These are phyloP conservation scores for Collybiopsis confluens DNA, from an alignment of 768 basidiomycete genomes.

Conservation along the genomic window DNA sequence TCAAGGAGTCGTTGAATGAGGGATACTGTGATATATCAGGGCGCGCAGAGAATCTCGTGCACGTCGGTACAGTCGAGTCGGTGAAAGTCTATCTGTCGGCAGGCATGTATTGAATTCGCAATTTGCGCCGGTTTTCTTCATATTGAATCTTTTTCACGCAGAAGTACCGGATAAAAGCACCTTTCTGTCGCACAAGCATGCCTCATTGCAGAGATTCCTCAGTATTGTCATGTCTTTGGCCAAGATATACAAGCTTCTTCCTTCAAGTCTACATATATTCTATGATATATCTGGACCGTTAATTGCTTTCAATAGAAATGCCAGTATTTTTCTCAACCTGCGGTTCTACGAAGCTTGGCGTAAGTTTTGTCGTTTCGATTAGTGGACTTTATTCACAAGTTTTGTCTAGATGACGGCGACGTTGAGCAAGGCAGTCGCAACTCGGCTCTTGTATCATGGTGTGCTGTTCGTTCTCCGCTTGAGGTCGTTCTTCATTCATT, in stretches of 20 bases:
- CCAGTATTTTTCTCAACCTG: constrained; percentile 84
- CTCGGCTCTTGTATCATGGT: constrained; percentile 83
- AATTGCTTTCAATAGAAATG: constrained; percentile 92
- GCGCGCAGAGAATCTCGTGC: constrained; percentile 50
- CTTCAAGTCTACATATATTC: constrained; percentile 79
- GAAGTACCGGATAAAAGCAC: constrained; percentile 50
- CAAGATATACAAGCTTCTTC: constrained; percentile 68
- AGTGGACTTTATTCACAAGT: not conserved
- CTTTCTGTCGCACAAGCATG: constrained; percentile 50
- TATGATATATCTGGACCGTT: constrained; percentile 74
- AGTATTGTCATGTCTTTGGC: constrained; percentile 63
- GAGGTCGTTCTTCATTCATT: not conserved
- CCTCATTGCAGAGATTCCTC: constrained; percentile 67
- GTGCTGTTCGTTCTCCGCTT: constrained; percentile 10
- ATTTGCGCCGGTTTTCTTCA: not conserved
- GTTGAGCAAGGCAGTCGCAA: constrained; percentile 48
- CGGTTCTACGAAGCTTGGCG: constrained; percentile 86
- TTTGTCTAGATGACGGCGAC: constrained; percentile 59
- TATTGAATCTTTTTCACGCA: constrained; percentile 22
- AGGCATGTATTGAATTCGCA: too few relatives aligned
- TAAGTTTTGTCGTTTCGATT: constrained; percentile 31
- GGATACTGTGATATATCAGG: constrained; percentile 82
- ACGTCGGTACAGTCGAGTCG: constrained; percentile 62
- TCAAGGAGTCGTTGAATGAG: constrained; percentile 74
- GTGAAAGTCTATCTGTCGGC: constrained; percentile 61